Percentiles rank a stretch among this genome's conserved stretches.
phyloP scores from a whole-genome alignment of 2,329 filamentous ascomycete genomes.

The Monosporascus sp. region DNA sequence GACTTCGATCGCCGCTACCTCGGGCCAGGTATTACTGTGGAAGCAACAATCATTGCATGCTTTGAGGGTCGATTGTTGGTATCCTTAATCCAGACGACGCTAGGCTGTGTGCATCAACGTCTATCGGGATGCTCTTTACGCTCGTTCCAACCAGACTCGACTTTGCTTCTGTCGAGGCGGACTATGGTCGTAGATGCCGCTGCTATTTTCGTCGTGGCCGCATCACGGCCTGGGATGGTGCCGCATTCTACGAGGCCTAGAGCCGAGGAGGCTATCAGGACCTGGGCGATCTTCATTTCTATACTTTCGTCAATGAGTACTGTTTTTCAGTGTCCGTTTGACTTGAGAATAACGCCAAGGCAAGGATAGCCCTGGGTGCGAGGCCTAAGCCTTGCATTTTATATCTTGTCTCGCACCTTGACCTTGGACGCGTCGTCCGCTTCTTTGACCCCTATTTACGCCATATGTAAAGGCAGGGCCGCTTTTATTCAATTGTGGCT shows the following conservation, averaged over 20 bases:
- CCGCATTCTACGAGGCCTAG: not conserved
- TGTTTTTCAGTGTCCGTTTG: too few species aligned
- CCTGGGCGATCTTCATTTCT: too few species aligned
- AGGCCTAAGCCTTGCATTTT: not conserved
- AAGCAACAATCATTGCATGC: too few species aligned
- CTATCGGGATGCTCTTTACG: not conserved
- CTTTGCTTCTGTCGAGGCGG: not conserved
- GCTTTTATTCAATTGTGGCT: not conserved
- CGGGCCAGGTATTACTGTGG: too few species aligned
- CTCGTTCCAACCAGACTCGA: not conserved
- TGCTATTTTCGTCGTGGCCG: not conserved
- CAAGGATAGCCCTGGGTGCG: not conserved
- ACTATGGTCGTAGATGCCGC: not conserved
- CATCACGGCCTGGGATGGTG: not conserved
- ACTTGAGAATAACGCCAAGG: not conserved
- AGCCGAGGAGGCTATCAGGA: too few species aligned
- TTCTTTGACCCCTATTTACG: not conserved
- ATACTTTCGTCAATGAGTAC: too few species aligned
- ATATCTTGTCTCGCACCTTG: not conserved
- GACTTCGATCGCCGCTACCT: too few species aligned
- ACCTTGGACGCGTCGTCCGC: not conserved
- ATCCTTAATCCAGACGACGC: not conserved
- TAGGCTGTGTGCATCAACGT: not conserved
- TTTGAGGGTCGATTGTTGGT: too few species aligned
- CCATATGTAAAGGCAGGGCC: not conserved